Conservation (phyloP, 2,329 filamentous ascomycete genomes). For the Tolypocladium cylindrosporum region DNA sequence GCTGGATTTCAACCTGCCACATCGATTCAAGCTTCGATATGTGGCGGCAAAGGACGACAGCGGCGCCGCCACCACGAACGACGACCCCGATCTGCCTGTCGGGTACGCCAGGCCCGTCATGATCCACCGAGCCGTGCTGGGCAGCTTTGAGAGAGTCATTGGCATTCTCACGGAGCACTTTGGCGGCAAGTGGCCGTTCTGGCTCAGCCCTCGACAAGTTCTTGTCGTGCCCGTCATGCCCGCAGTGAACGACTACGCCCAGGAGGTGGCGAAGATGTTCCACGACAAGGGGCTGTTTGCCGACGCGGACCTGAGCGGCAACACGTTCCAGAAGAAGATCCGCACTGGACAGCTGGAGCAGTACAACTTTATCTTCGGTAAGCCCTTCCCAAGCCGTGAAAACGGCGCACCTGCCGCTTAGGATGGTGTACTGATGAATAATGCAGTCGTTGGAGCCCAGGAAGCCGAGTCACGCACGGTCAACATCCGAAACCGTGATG, state of each 20-base stretch:
- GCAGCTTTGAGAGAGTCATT: constrained; percentile 57
- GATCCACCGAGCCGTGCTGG: constrained; percentile 74
- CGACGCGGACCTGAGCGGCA: constrained; percentile 48
- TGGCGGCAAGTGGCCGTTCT: constrained; percentile 82
- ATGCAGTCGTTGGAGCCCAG: constrained; percentile 48
- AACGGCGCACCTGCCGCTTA: not conserved
- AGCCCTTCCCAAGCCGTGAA: constrained; percentile 12
- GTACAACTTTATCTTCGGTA: constrained; percentile 76
- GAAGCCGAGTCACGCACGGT: constrained; percentile 50
- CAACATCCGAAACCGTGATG: constrained; percentile 55
- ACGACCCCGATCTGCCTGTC: constrained; percentile 42
- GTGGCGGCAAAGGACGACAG: constrained; percentile 41
- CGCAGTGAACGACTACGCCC: constrained; percentile 68
- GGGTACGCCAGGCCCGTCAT: constrained; percentile 76
- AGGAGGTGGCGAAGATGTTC: constrained; percentile 62
- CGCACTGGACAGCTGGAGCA: constrained; percentile 69
- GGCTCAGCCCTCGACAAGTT: constrained; percentile 76
- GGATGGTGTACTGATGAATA: constrained; percentile 7
- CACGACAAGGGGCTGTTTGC: constrained; percentile 59
- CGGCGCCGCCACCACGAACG: constrained; percentile 30
- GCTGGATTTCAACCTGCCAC: constrained; percentile 72
- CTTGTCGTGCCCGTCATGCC: constrained; percentile 53
- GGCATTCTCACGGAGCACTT: constrained; percentile 78
- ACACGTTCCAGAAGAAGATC: constrained; percentile 86
- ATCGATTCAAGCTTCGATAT: constrained; percentile 30